Conservation (phyloP, 305 asterid species). For the Ajuga reptans region DNA sequence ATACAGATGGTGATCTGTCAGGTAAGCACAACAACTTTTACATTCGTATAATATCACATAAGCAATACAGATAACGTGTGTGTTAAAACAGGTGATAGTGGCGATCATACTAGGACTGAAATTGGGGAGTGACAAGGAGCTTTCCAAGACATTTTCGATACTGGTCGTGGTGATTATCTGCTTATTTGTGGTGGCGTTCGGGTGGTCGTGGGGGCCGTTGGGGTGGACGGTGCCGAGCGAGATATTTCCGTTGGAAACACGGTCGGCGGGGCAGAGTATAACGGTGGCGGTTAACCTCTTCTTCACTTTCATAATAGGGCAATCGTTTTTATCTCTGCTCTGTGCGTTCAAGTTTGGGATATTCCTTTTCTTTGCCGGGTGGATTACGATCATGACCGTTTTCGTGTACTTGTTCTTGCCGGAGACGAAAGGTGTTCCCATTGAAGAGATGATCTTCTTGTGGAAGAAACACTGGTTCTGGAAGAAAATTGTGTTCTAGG, state of each 20-base stretch:
- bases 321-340: slow-evolving; percentile 62
- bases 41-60: not conserved
- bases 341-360: slow-evolving; percentile 86
- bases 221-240: slow-evolving; percentile 99
- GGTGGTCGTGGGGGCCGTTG: slow-evolving; percentile 96
- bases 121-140: slow-evolving; percentile 51
- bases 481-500: slow-evolving; percentile 44
- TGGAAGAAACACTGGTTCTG: slow-evolving; percentile 95
- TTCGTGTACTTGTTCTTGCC: slow-evolving; percentile 75
- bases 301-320: slow-evolving; percentile 81
- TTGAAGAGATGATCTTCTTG: slow-evolving; percentile 71
- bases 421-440: slow-evolving; percentile 88
- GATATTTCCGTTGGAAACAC: slow-evolving; percentile 75
- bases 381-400: slow-evolving; percentile 70
- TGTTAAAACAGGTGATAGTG: slow-evolving; percentile 45
- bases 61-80: too few relatives aligned
- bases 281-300: slow-evolving; percentile 81
- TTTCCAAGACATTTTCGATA: slow-evolving; percentile 48
- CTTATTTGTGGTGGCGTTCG: slow-evolving; percentile 76
- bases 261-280: slow-evolving; percentile 96
- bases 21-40: slow-evolving; percentile 35
- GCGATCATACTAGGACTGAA: slow-evolving; percentile 63
- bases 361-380: slow-evolving; percentile 78
- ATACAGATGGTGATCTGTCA: slow-evolving; percentile 74
- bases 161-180: slow-evolving; percentile 67